phyloP scores from a whole-genome alignment of 495 filamentous ascomycete genomes.

The Aspergillus bertholletiae region DNA sequence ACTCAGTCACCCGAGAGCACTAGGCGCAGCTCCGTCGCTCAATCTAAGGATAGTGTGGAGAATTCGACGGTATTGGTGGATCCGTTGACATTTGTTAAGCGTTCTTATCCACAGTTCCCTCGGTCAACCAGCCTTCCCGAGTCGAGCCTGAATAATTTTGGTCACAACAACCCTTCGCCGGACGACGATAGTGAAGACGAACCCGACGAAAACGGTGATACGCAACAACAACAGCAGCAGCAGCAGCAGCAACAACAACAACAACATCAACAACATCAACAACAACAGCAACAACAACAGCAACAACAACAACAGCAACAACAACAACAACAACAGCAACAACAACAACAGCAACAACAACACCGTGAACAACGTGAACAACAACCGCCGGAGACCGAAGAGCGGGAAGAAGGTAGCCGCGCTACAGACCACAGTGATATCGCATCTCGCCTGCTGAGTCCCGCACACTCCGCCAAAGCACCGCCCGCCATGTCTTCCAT shows the following conservation, averaged over 20 bases:
- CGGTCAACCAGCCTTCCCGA: constrained; percentile 46
- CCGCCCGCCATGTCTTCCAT: constrained; percentile 49
- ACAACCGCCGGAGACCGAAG: constrained; percentile 11
- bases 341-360: constrained; percentile 1
- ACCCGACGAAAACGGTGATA: constrained; percentile 23
- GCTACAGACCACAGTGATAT: constrained; percentile 32
- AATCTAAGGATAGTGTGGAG: constrained; percentile 38
- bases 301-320: constrained; percentile 19
- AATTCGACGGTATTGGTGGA: constrained; percentile 41
- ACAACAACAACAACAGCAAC: constrained; percentile 4
- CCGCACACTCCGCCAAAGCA: constrained; percentile 41
- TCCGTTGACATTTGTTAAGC: constrained; percentile 47
- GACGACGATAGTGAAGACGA: constrained; percentile 21
- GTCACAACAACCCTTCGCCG: constrained; percentile 12
- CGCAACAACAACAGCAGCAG: constrained; percentile 3
- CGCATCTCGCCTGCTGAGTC: constrained; percentile 38
- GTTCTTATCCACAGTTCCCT: constrained; percentile 41
- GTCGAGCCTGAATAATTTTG: constrained; percentile 34
- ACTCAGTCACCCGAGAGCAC: constrained; percentile 51
- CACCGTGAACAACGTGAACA: constrained; percentile 2
- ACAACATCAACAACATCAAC: too few species aligned
- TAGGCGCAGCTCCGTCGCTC: constrained; percentile 42
- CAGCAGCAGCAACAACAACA: too few species aligned
- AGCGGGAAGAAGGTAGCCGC: constrained; percentile 16
- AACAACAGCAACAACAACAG: constrained; percentile 4